These are phyloP conservation scores for Taphrina communis DNA, from an alignment of 1,139 yeast genomes.

Conservation along the genomic window DNA sequence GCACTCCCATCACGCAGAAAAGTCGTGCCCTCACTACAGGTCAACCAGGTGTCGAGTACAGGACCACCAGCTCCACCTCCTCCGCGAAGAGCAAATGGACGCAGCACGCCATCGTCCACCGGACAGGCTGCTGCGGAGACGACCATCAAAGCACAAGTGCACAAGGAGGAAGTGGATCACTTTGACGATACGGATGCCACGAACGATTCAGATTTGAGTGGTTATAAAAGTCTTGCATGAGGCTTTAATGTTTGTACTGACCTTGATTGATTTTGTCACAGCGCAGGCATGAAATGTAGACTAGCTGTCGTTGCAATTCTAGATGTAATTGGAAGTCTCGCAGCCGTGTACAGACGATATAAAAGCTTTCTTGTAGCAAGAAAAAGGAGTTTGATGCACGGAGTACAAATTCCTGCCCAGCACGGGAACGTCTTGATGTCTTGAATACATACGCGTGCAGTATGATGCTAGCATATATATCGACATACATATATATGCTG, in stretches of 20 bases:
- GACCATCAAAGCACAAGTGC: slow-evolving; percentile 2
- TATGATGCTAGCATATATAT: no score
- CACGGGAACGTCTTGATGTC: no score
- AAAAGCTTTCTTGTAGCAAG: no score
- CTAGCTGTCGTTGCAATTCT: not conserved
- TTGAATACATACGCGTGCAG: no score
- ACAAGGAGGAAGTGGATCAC: slow-evolving; percentile 2
- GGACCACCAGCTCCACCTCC: slow-evolving; percentile 13
- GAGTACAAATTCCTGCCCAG: no score
- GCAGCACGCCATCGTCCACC: not conserved
- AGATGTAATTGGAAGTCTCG: not conserved
- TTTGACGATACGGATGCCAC: slow-evolving; percentile 5
- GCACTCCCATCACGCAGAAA: slow-evolving; percentile 22
- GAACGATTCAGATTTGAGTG: slow-evolving; percentile 8
- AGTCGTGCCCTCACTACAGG: not conserved
- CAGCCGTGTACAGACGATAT: no score
- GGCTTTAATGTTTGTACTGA: not conserved
- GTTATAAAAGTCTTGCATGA: slow-evolving; percentile 13
- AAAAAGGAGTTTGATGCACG: no score
- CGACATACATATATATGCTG: no score
- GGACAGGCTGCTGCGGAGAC: not conserved
- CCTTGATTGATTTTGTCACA: not conserved
- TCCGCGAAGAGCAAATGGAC: not conserved
- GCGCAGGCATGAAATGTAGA: not conserved
- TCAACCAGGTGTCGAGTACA: not conserved